Conservation (phyloP, 2,329 filamentous ascomycete species). For the Penicillium sclerotigenum region DNA sequence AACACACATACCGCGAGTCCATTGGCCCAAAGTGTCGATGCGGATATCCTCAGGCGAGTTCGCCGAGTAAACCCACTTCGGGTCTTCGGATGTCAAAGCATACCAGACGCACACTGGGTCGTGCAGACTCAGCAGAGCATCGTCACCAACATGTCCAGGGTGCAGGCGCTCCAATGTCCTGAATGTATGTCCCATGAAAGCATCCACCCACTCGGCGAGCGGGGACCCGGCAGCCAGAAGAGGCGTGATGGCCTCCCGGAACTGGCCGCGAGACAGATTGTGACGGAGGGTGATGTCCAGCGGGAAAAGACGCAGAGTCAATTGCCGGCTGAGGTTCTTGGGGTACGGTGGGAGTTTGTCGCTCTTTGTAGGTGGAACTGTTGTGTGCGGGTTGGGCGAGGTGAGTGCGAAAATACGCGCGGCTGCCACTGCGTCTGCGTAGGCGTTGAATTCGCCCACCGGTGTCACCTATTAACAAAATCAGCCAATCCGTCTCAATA, state of each 20-base stretch:
- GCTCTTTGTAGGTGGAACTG: slow-evolving; percentile 65
- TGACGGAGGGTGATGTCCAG: slow-evolving; percentile 75
- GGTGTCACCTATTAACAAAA: slow-evolving; percentile 55
- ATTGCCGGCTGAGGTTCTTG: slow-evolving; percentile 56
- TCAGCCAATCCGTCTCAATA: not conserved
- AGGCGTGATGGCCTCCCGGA: slow-evolving; percentile 55
- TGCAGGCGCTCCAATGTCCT: slow-evolving; percentile 64
- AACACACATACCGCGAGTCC: slow-evolving; percentile 89
- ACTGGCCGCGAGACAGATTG: slow-evolving; percentile 60
- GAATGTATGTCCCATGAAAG: slow-evolving; percentile 70
- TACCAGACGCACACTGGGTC: slow-evolving; percentile 81
- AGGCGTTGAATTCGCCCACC: slow-evolving; percentile 91
- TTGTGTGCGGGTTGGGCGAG: slow-evolving; percentile 68
- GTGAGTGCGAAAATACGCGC: slow-evolving; percentile 76
- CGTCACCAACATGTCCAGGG: slow-evolving; percentile 50
- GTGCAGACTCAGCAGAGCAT: slow-evolving; percentile 63
- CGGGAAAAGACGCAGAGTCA: slow-evolving; percentile 70
- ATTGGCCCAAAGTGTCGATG: slow-evolving; percentile 86
- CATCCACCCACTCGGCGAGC: slow-evolving; percentile 68
- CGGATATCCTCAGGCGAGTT: slow-evolving; percentile 73
- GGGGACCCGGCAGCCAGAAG: slow-evolving; percentile 63
- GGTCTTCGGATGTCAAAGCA: slow-evolving; percentile 54
- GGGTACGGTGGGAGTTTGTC: slow-evolving; percentile 61
- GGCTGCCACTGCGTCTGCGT: slow-evolving; percentile 76
- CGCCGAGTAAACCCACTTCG: slow-evolving; percentile 44